Base-by-base conservation (phyloP, 345 rosid genomes). In the Jatropha curcas region DNA sequence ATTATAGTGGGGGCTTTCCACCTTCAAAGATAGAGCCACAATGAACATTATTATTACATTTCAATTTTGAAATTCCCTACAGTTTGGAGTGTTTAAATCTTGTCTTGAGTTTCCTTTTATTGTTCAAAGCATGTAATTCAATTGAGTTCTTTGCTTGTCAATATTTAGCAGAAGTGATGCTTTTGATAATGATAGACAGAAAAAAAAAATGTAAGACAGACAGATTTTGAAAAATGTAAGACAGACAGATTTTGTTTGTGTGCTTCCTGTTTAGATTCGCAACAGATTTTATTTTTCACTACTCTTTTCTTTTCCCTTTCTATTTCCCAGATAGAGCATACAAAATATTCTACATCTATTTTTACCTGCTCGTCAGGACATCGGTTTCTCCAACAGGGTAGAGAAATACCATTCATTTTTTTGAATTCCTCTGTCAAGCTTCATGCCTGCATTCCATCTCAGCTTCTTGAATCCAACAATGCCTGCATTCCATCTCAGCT, bases 341-440 rank as follows among this genome's bases (percentile, higher is more conserved):
- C 3, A 58, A 58, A 31, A 17, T 60, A 10, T 33, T n/a, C n/a
- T n/a, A n/a, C 1, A 33, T 33, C 5, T 31, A 33, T 12, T 50
- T 14, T 17, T 31, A 19, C 58, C 12, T 45, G 34, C 11, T 41
- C 45, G 34, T 78, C 76, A 79, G 33, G 85, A 56, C 82, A 64
- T 73, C 31, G 88, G 87, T 57, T 84, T 86, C 82, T 83, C 86
- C 71, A 88, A 55, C 46, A 84, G 76, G 2, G 85, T 85, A 13
- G 86, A 86, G 73, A 88, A 74, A 69, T 82, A 84, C 88, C 88
- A 78, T 50, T 83, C 84, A 14, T 82, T 76, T 53, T 62, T 79
- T 4, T 74, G 45, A 3, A 57, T 37, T 35, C 87, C 82, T 0
- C 74, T 64, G 69, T 83, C 85, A 51, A 79, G 60, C 74, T 84